phyloP scores from a whole-genome alignment of 2,329 filamentous ascomycete species.

The Elsinoe necatrix region DNA sequence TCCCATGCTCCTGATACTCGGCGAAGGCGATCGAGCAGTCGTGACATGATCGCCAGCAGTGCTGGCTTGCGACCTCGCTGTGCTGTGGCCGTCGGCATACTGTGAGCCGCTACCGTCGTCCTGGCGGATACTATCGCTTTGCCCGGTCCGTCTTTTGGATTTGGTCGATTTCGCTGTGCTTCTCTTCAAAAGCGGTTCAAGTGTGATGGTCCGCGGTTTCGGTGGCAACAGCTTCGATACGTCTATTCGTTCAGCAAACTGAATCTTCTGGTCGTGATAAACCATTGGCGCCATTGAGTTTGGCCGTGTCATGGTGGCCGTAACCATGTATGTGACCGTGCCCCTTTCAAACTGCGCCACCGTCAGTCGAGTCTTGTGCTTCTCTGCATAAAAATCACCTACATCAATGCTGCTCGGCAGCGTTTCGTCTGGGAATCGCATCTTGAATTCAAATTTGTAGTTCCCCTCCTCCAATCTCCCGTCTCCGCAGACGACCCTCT shows the following conservation, averaged over 20 bases:
- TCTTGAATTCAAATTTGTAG: conserved; percentile 72
- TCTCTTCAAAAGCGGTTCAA: conserved; percentile 72
- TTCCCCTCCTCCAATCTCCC: conserved; percentile 64
- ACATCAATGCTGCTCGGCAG: conserved; percentile 94
- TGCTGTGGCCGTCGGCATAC: conserved; percentile 19
- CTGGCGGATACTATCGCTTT: conserved; percentile 13
- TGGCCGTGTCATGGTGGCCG: conserved; percentile 79
- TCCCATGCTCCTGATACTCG: conserved; percentile 41
- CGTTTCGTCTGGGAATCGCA: conserved; percentile 59
- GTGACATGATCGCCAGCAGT: conserved; percentile 25
- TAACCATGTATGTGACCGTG: conserved; percentile 83
- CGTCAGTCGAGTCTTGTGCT: conserved; percentile 8
- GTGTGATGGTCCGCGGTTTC: conserved; percentile 71
- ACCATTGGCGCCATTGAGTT: conserved; percentile 74
- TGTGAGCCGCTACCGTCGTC: conserved; percentile 14
- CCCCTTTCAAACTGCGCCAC: conserved; percentile 79
- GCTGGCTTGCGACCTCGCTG: conserved; percentile 24
- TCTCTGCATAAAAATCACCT: conserved; percentile 33
- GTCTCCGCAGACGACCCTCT: conserved; percentile 70
- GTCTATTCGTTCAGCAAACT: conserved; percentile 74
- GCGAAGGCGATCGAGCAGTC: conserved; percentile 36
- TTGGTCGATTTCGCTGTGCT: conserved; percentile 27
- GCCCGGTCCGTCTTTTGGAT: neutral
- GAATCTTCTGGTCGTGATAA: conserved; percentile 72
- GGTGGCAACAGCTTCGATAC: conserved; percentile 66